Evolutionary conservation across 345 rosid genomes (phyloP), one percentile per base, ranked within the genome.

Genomic region (Camelina hispida): DNA sequence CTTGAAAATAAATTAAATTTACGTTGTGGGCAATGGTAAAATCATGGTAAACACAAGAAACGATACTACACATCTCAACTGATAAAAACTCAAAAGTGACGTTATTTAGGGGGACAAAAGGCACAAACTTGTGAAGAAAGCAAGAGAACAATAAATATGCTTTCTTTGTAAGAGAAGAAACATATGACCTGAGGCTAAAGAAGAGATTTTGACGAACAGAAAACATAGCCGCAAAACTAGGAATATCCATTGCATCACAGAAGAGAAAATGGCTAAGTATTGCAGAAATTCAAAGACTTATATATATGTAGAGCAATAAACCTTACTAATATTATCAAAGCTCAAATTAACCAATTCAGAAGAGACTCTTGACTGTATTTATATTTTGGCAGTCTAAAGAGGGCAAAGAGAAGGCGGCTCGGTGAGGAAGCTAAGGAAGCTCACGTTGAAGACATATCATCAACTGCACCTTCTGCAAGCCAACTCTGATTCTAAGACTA

Each of bases 191-290:
- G 59, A 71, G 68, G 30, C 76, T 28, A 57, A 77, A 77, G 80
- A 77, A 57, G 80, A 57, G 76, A 55, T 42, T 63, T 56, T 56
- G 66, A 48, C 65, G 56, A 77, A 48, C 48, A 65, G 17, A 77
- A 65, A 35, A 70, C 76, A 77, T 71, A 71, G 76, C 80, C 72
- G 56, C 72, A 57, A 77, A 77, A 77, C 80, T 77, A 64, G 18
- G 80, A 56, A 77, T 77, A 71, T 77, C 80, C 80, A 64, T 71
- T 77, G 80, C 80, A 77, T 77, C 50, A 25, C 55, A 50, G 3
- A 56, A 57, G 59, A 65, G 68, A 71, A 56, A 71, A 61, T 63
- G 67, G 18, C 48, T 7, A 70, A 25, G 28, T 48, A 28, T 48
- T 57, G 54, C 9, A 54, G 25, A 46, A 35, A 62, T 14, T 10